These are phyloP conservation scores for Backusella westeae DNA, from an alignment of 192 early-diverging fungal genomes.

Conservation along the genomic window DNA sequence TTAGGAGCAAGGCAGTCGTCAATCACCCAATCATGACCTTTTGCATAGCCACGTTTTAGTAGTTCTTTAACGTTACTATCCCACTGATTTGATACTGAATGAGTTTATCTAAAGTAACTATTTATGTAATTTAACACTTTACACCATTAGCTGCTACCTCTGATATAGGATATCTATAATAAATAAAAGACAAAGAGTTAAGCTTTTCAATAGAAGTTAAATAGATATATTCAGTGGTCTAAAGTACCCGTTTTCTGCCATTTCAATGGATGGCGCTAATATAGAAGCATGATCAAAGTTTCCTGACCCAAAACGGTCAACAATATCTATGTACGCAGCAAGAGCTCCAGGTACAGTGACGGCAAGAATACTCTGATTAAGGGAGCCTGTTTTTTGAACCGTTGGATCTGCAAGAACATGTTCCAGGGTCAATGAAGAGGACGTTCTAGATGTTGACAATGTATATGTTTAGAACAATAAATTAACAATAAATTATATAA, in stretches of 20 bases:
- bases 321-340: slow-evolving; percentile 69
- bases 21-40: slow-evolving; percentile 43
- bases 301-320: slow-evolving; percentile 62
- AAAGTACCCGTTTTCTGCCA: slow-evolving; percentile 67
- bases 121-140: background rate
- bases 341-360: slow-evolving; percentile 75
- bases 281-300: slow-evolving; percentile 52
- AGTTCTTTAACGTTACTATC: slow-evolving; percentile 1
- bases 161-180: slow-evolving; percentile 24
- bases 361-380: slow-evolving; percentile 40
- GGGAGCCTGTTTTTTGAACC: slow-evolving; percentile 28
- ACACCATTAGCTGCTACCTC: slow-evolving; percentile 29
- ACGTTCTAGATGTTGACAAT: slow-evolving; percentile 34
- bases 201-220: background rate
- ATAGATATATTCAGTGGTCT: background rate
- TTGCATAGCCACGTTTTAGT: slow-evolving; percentile 34
- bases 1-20: slow-evolving; percentile 50
- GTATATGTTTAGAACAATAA: background rate
- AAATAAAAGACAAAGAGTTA: background rate
- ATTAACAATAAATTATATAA: background rate
- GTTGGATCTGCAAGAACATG: slow-evolving; percentile 31
- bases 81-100: slow-evolving; percentile 35
- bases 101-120: background rate
- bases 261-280: slow-evolving; percentile 62
- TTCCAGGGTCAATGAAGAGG: slow-evolving; percentile 53